phyloP scores from a whole-genome alignment of 2,329 filamentous ascomycete genomes.

The Capronia americana region DNA sequence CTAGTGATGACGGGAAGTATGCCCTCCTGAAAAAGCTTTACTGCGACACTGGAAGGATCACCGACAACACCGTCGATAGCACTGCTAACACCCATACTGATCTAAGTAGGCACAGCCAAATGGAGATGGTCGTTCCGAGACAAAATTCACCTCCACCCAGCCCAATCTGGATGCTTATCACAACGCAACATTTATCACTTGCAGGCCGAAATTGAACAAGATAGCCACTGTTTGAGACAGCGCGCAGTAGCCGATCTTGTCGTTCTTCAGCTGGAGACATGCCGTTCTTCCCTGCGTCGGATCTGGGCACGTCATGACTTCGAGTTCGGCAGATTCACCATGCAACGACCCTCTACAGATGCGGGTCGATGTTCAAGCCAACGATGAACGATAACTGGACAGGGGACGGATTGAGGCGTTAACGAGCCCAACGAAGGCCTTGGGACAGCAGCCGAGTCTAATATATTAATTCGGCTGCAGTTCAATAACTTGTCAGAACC shows the following conservation, averaged over 20 bases:
- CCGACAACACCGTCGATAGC: not conserved
- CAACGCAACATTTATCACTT: not conserved
- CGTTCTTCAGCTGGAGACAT: not conserved
- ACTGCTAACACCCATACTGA: not conserved
- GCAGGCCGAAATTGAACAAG: not conserved
- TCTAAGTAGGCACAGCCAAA: conserved; percentile 1
- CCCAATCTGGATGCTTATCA: conserved; percentile 4
- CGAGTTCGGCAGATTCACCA: not conserved
- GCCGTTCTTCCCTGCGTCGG: not conserved
- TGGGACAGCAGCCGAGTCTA: too few species aligned
- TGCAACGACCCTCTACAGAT: not conserved
- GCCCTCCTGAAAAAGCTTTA: conserved; percentile 15
- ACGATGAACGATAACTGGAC: not conserved
- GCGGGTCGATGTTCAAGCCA: not conserved
- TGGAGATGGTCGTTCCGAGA: not conserved
- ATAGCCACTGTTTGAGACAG: not conserved
- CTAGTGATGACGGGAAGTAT: conserved; percentile 8
- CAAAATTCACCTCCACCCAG: not conserved
- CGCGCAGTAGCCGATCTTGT: not conserved
- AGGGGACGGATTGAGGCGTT: not conserved
- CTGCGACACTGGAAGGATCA: not conserved
- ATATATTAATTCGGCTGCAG: not conserved
- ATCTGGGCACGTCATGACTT: not conserved
- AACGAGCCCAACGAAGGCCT: not conserved
- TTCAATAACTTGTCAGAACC: not conserved